Conservation (phyloP, 176 grass and related monocot genomes). For the Alloteropsis semialata region DNA sequence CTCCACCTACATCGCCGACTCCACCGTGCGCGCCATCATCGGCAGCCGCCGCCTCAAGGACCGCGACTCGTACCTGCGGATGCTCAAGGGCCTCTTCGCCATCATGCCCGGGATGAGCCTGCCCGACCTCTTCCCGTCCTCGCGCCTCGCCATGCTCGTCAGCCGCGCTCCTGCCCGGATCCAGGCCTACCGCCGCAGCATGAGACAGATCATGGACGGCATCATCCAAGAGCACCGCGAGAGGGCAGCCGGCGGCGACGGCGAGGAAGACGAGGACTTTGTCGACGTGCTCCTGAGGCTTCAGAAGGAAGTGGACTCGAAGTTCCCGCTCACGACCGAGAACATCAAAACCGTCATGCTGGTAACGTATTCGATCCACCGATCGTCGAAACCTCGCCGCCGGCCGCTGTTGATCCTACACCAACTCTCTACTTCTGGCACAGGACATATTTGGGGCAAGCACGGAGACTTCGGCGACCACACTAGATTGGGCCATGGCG, state of each 20-base stretch:
- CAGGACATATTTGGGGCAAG: constrained; percentile 49
- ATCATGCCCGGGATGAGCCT: constrained; percentile 52
- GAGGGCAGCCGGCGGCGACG: not conserved
- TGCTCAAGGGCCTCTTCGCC: constrained; percentile 29
- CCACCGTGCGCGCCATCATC: constrained; percentile 50
- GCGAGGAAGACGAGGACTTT: constrained; percentile 24
- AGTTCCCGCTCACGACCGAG: constrained; percentile 50
- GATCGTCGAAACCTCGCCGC: too few relatives aligned
- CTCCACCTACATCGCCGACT: constrained; percentile 17
- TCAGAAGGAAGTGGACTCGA: constrained; percentile 25
- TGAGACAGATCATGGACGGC: constrained; percentile 34
- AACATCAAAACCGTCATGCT: constrained; percentile 53
- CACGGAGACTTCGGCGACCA: constrained; percentile 44
- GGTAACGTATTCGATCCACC: not conserved
- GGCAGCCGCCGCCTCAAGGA: constrained; percentile 33
- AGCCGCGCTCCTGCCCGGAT: constrained; percentile 15
- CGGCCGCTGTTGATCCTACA: not conserved
- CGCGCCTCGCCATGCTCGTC: constrained; percentile 39
- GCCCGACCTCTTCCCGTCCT: constrained; percentile 63
- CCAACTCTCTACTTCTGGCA: not conserved
- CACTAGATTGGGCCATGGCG: constrained; percentile 45
- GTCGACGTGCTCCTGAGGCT: constrained; percentile 49
- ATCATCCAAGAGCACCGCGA: constrained; percentile 43
- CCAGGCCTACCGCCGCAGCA: not conserved
- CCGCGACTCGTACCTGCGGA: constrained; percentile 27